These are phyloP conservation scores for Jaltomata sinuosa DNA, from an alignment of 257 asterid genomes.

Conservation along the genomic window DNA sequence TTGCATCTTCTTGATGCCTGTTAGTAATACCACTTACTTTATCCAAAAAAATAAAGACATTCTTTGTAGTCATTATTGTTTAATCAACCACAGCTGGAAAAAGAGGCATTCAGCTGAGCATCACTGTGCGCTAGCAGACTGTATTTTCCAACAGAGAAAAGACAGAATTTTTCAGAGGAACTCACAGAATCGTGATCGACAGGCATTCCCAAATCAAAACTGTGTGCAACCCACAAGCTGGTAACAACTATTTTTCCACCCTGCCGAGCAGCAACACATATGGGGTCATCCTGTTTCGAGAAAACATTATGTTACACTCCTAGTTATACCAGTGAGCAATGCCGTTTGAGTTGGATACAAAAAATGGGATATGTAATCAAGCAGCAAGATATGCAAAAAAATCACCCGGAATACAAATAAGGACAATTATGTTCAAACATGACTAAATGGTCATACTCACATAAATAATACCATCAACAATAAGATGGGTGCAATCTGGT, in stretches of 20 bases:
- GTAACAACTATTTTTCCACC: constrained; percentile 71
- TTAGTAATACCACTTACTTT: too few relatives aligned
- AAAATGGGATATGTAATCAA: not conserved
- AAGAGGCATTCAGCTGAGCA: not conserved
- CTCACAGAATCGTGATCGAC: constrained; percentile 53
- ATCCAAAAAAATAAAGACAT: not conserved
- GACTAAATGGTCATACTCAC: constrained; percentile 32
- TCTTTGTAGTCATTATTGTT: not conserved
- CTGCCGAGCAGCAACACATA: constrained; percentile 64
- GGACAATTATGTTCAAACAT: not conserved
- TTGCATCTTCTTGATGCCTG: too few relatives aligned
- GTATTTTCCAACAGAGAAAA: not conserved
- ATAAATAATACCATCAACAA: constrained; percentile 57
- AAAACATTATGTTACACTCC: not conserved
- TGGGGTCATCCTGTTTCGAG: constrained; percentile 61
- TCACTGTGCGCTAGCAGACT: not conserved
- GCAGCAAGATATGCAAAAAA: not conserved
- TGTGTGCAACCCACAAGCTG: constrained; percentile 77
- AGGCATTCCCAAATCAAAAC: constrained; percentile 55
- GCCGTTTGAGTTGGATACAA: not conserved
- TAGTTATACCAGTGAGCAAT: not conserved
- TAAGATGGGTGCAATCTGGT: constrained; percentile 65
- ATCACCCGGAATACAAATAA: not conserved
- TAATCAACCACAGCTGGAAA: not conserved
- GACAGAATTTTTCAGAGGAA: not conserved